phyloP scores from a whole-genome alignment of 441 rosid genomes.

The Capsella rubella region DNA sequence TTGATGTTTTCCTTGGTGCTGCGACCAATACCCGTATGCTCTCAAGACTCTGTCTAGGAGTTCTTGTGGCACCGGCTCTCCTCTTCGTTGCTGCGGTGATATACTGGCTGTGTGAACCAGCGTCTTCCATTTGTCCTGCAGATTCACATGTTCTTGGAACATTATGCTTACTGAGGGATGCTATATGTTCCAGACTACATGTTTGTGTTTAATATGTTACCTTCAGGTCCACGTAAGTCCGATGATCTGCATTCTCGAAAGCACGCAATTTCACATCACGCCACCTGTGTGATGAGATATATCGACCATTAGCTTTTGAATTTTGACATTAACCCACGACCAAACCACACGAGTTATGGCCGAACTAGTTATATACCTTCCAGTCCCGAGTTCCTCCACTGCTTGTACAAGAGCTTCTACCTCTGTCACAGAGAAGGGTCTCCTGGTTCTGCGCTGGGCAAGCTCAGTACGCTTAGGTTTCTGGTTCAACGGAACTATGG shows the following conservation, averaged over 20 bases:
- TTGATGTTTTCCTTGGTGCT: constrained; percentile 62
- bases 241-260: constrained; percentile 72
- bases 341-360: constrained; percentile 11
- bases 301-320: constrained; percentile 34
- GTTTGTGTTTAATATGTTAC: constrained; percentile 41
- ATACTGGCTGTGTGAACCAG: constrained; percentile 77
- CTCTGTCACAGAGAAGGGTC: constrained; percentile 78
- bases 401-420: constrained; percentile 80
- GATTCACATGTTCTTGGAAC: constrained; percentile 20
- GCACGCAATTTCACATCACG: constrained; percentile 72
- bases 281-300: constrained; percentile 58
- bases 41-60: constrained; percentile 74
- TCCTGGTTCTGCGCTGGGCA: constrained; percentile 69
- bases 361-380: constrained; percentile 55
- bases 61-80: constrained; percentile 79
- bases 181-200: constrained; percentile 9
- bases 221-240: constrained; percentile 82
- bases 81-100: constrained; percentile 75
- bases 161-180: background rate
- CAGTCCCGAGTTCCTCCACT: constrained; percentile 78
- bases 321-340: background rate
- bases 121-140: constrained; percentile 83
- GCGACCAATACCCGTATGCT: constrained; percentile 74
- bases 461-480: constrained; percentile 58
- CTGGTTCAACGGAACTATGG: constrained; percentile 52